Base-by-base conservation (phyloP, 345 rosid genomes). In the Heritiera littoralis region DNA sequence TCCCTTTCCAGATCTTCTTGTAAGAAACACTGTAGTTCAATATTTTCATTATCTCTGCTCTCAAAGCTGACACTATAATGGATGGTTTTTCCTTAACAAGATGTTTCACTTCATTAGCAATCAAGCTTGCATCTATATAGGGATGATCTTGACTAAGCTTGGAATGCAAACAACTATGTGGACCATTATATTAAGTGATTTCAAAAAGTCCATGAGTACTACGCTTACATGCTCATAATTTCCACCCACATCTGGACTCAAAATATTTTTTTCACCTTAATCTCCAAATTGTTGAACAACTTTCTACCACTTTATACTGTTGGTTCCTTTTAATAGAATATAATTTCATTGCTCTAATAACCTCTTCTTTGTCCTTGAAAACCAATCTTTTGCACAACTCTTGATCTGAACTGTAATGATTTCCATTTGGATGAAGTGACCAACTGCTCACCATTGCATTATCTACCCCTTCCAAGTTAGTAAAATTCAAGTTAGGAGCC, bases 81-180 rank as follows among this genome's bases (percentile, higher is more conserved):
- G 11, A 66, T 66, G 71, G 51, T 35, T 66, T 49, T 17, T 66
- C 51, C 40, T 41, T 66, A 13, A 66, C 48, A 11, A 66, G 71
- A 66, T 40, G 51, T 38, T 66, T 1, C 2, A 17, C 4, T 66
- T 41, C 28, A 35, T 23, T 66, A 28, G 71, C 71, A 66, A 66
- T 66, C 49, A 66, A 66, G 2, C 2, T 35, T 66, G 41, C 41
- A 38, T 38, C n/a, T 41, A 40, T 66, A 43, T 66, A 40, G 68
- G 68, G 11, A 0, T 23, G 43, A 28, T 64, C 15, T 64, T 64
- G 15, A 64, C 12, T 30, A 64, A 64, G 43, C 15, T 40, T 6
- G 6, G 5, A 40, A 40, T 38, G 1, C 41, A 38, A 38, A 38
- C 4, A 38, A 0, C 4, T 38, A 38, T 38, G 41, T 1, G 43